Conservation (phyloP, 345 rosid species). For the Salix dunnii region DNA sequence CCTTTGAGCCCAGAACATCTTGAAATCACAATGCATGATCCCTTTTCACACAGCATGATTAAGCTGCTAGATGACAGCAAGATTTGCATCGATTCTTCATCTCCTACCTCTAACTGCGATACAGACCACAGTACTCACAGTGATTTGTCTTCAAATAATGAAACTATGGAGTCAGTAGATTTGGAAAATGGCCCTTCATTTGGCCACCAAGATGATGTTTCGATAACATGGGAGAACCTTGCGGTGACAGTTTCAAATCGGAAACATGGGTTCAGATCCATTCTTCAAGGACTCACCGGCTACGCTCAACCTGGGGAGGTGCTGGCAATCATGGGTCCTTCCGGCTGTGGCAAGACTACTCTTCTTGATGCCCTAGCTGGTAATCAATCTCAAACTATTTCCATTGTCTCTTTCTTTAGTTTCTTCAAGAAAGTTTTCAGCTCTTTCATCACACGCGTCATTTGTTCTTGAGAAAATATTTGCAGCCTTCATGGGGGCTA, state of each 20-base stretch:
- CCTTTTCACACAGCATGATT: background rate
- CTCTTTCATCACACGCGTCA: background rate
- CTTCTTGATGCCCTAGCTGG: slow-evolving; percentile 20
- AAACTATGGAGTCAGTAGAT: background rate
- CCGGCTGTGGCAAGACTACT: slow-evolving; percentile 18
- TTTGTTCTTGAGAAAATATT: too few relatives aligned
- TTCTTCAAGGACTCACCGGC: slow-evolving; percentile 9
- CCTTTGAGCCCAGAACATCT: too few relatives aligned
- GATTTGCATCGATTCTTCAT: background rate
- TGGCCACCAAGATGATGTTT: background rate
- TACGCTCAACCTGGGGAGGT: slow-evolving; percentile 16
- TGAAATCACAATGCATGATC: too few relatives aligned
- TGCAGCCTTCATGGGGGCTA: too few relatives aligned
- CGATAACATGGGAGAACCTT: slow-evolving; percentile 10
- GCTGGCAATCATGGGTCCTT: slow-evolving; percentile 22
- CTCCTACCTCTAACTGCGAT: background rate
- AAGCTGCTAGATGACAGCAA: background rate
- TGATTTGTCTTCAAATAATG: background rate
- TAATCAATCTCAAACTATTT: background rate
- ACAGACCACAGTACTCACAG: background rate
- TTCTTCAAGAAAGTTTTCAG: background rate
- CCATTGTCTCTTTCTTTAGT: too few relatives aligned
- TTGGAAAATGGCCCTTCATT: background rate
- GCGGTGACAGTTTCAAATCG: background rate
- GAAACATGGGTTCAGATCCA: background rate